A percentile compares a stretch with the other conserved stretches of the same genome.
Conservation (phyloP, 2,329 filamentous ascomycete genomes). For the Grosmannia clavigera region DNA sequence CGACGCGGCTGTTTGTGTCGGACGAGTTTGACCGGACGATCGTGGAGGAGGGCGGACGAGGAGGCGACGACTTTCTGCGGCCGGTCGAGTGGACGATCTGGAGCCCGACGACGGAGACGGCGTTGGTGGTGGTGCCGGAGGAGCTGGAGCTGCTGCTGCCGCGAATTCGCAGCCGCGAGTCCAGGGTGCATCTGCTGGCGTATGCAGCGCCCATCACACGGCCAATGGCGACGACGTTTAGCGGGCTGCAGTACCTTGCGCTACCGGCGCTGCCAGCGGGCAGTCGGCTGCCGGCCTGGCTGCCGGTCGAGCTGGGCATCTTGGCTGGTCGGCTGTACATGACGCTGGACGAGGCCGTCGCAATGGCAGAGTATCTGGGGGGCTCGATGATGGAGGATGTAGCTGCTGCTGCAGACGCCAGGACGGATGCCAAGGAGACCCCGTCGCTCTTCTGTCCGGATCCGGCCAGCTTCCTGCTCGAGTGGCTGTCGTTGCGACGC, state of each 20-base stretch:
- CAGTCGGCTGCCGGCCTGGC: slow-evolving; percentile 35
- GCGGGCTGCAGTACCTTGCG: slow-evolving; percentile 37
- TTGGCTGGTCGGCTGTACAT: slow-evolving; percentile 50
- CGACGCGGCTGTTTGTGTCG: slow-evolving; percentile 23
- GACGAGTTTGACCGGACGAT: slow-evolving; percentile 37
- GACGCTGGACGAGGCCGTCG: slow-evolving; percentile 31
- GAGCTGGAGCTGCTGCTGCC: slow-evolving; percentile 46
- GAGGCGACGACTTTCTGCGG: slow-evolving; percentile 21
- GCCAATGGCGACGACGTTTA: slow-evolving; percentile 46
- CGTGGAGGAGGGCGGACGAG: slow-evolving; percentile 14
- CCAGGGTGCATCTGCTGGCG: slow-evolving; percentile 21
- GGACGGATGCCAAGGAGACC: too few relatives aligned
- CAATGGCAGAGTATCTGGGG: slow-evolving; percentile 22
- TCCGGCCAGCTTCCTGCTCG: slow-evolving; percentile 36
- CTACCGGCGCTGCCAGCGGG: slow-evolving; percentile 31
- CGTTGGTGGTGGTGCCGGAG: slow-evolving; percentile 48
- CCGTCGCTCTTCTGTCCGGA: slow-evolving; percentile 15
- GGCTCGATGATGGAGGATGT: neutral
- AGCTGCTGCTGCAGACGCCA: too few relatives aligned
- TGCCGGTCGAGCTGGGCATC: slow-evolving; percentile 46
- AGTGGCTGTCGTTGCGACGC: slow-evolving; percentile 43
- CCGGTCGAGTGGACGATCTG: slow-evolving; percentile 43
- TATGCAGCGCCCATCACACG: slow-evolving; percentile 50
- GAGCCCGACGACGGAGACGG: slow-evolving; percentile 31
- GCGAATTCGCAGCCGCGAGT: slow-evolving; percentile 18